Evolutionary conservation across 768 basidiomycete species (phyloP).

Genomic region (Trametes cinnabarina): DNA sequence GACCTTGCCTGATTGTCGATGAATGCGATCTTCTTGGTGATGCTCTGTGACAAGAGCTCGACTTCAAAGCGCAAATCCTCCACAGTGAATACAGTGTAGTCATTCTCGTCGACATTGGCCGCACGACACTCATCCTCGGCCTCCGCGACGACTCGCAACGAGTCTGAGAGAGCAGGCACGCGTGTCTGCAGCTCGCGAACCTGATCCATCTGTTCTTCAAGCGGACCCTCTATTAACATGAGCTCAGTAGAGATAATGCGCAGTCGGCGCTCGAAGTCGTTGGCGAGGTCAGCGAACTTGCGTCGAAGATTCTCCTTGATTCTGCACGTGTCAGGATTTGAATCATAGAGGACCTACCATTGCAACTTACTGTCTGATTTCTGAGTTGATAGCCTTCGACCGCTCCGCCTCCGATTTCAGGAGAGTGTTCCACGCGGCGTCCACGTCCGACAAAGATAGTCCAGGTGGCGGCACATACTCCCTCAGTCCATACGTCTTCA

Average conservation of each 20-base stretch:
- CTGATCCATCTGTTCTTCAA: conserved; percentile 80
- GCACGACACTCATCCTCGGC: conserved; percentile 76
- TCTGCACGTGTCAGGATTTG: conserved; percentile 36
- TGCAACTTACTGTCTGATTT: conserved; percentile 75
- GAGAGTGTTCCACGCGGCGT: conserved; percentile 71
- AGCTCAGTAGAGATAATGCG: conserved; percentile 68
- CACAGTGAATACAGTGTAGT: conserved; percentile 86
- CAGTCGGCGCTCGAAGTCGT: conserved; percentile 69
- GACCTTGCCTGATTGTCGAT: conserved; percentile 86
- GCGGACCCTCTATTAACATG: conserved; percentile 68
- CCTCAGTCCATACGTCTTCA: conserved; percentile 83
- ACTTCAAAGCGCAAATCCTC: conserved; percentile 91
- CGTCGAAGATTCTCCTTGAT: conserved; percentile 81
- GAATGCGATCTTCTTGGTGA: conserved; percentile 90
- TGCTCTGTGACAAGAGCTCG: conserved; percentile 73
- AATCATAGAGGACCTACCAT: background rate
- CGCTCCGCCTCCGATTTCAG: conserved; percentile 71
- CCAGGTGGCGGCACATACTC: conserved; percentile 81
- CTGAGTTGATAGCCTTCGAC: conserved; percentile 82
- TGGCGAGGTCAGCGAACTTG: conserved; percentile 74
- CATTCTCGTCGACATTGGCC: conserved; percentile 96
- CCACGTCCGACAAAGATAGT: conserved; percentile 69
- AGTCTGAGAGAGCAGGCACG: conserved; percentile 62
- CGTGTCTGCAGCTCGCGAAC: conserved; percentile 63
- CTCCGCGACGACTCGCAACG: conserved; percentile 48